These are phyloP conservation scores for Barnettozyma vustinii DNA, from an alignment of 805 yeast genomes.

Conservation along the genomic window DNA sequence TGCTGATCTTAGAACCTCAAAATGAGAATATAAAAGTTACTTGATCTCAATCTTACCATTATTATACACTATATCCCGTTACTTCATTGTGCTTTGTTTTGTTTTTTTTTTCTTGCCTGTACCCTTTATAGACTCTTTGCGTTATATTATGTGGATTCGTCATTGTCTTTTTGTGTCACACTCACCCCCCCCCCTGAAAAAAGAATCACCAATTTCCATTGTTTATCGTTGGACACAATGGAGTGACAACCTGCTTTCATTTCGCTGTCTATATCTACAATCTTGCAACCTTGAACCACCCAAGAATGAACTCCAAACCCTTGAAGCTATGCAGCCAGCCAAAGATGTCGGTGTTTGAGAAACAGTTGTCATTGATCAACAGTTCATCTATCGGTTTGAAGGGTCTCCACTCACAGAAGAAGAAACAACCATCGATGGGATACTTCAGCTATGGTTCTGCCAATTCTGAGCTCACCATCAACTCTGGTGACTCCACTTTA, in stretches of 20 bases:
- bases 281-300: neutral
- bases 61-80: too few relatives aligned
- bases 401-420: neutral
- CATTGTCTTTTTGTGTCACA: neutral
- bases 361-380: slow-evolving; percentile 15
- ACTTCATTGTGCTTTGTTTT: neutral
- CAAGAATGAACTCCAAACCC: slow-evolving; percentile 5
- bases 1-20: neutral
- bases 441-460: neutral
- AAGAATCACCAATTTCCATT: neutral
- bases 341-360: slow-evolving; percentile 20
- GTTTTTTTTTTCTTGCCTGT: neutral
- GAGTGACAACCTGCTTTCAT: neutral
- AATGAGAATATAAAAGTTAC: neutral
- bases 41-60: too few relatives aligned
- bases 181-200: neutral
- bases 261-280: neutral
- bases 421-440: neutral
- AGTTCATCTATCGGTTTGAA: slow-evolving; percentile 6
- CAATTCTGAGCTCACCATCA: neutral
- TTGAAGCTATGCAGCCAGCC: slow-evolving; percentile 13
- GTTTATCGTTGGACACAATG: neutral
- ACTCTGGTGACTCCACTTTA: slow-evolving; percentile 10
- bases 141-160: neutral
- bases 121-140: neutral